These are phyloP conservation scores for Russula virescens DNA, from an alignment of 768 basidiomycete species.

Conservation along the genomic window DNA sequence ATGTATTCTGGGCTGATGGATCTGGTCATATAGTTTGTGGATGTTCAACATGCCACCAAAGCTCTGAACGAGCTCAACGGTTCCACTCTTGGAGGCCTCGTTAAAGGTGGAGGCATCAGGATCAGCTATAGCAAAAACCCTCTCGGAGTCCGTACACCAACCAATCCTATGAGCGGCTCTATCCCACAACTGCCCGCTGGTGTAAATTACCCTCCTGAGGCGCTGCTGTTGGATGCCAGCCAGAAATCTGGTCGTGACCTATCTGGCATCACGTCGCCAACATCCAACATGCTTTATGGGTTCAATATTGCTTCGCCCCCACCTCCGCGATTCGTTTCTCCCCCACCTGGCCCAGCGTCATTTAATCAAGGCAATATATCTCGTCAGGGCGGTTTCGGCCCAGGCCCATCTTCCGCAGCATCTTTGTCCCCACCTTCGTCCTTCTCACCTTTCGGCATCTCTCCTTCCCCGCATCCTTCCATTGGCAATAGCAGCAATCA, in stretches of 20 bases:
- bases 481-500: constrained; percentile 24
- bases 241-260: constrained; percentile 28
- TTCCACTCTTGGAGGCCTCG: constrained; percentile 80
- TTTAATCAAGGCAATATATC: constrained; percentile 21
- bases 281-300: constrained; percentile 29
- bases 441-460: constrained; percentile 36
- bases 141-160: constrained; percentile 83
- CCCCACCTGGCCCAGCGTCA: constrained; percentile 29
- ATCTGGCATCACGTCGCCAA: constrained; percentile 31
- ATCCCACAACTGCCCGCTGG: constrained; percentile 27
- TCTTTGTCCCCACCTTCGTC: constrained; percentile 26
- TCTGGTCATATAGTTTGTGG: constrained; percentile 64
- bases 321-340: constrained; percentile 35
- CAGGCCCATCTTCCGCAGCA: constrained; percentile 24
- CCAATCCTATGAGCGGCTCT: constrained; percentile 35
- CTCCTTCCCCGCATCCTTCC: constrained; percentile 29
- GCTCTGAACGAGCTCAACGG: constrained; percentile 91
- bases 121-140: constrained; percentile 98
- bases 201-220: constrained; percentile 17
- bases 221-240: constrained; percentile 24
- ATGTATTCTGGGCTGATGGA: background rate
- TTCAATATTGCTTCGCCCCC: constrained; percentile 34
- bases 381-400: constrained; percentile 28
- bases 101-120: constrained; percentile 94
- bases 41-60: constrained; percentile 75